Evolutionary conservation across 1,139 yeast species (phyloP), one percentile per base, ranked within the genome.

Genomic region (Pichia sp.): DNA sequence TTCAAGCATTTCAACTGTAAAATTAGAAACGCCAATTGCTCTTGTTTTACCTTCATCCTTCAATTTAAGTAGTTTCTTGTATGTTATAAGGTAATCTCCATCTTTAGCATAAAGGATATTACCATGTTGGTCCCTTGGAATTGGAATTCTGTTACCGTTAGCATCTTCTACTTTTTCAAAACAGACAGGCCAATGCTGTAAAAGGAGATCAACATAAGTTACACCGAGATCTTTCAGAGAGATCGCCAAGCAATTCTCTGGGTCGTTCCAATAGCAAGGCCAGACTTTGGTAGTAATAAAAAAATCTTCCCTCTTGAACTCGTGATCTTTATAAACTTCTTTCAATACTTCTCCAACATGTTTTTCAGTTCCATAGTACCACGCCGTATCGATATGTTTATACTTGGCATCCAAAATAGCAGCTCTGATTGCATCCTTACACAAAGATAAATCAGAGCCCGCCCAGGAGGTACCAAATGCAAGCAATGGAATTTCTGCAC

Each of bases 141-240:
- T 11, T 1, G 40, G 40, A 7, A 38, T 11, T 26, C 9, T 5
- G 2, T 29, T 27, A 23, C 58, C 68, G 26, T 47, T 47, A 16
- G 23, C 23, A 16, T 16, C 23, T 2, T 16, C 23, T 2, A 16
- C 23, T 16, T 16, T 16, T 16, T 16, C 23, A 26, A 77, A 60
- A 2, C 85, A 73, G 44, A 76, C 71, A 4, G 97, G 97, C 95
- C 95, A 87, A 66, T 90, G 97, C 59, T 86, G 75, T 61, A 88
- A 72, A 62, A 81, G 82, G 55, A 88, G 70, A 61, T 88, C 97
- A 47, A 88, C 81, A 57, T 88, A 88, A 45, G 85, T 95, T 54
- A 85, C 66, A 2, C 82, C 82, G 55, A 88, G 69, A 58, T 79
- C 78, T 55, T 73, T 61, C 58, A 88, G 72, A 3, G 94, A 81